phyloP scores from a whole-genome alignment of 176 grass and related monocot genomes.

The Rhipidocladum racemiflorum region DNA sequence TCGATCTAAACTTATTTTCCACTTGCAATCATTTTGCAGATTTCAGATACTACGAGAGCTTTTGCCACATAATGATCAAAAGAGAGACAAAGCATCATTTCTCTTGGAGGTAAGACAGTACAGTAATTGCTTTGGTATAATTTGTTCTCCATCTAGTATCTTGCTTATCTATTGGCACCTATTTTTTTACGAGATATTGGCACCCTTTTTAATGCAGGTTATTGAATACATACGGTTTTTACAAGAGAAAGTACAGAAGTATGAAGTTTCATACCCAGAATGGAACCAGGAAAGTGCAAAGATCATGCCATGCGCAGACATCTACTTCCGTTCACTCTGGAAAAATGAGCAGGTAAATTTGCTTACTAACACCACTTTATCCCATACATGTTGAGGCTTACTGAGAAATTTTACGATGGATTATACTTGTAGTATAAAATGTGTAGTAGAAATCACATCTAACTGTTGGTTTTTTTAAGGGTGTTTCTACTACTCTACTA shows the following conservation, averaged over 20 bases:
- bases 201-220: conserved; percentile 20
- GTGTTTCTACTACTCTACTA: too few species aligned
- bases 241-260: conserved; percentile 84
- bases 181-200: neutral
- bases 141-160: neutral
- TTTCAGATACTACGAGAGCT: conserved; percentile 97
- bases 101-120: conserved; percentile 62
- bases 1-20: neutral
- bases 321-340: conserved; percentile 80
- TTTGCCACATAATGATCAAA: conserved; percentile 93
- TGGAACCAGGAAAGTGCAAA: conserved; percentile 77
- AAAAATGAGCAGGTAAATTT: conserved; percentile 66
- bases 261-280: conserved; percentile 56
- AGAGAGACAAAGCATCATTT: conserved; percentile 95
- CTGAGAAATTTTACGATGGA: too few species aligned
- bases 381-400: neutral
- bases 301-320: conserved; percentile 73
- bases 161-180: neutral
- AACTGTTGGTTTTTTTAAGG: too few species aligned
- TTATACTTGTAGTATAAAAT: too few species aligned
- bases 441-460: too few species aligned
- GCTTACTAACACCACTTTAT: neutral
- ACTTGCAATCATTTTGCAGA: conserved; percentile 36
- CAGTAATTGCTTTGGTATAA: neutral
- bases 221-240: conserved; percentile 88